A percentile compares a stretch with the other conserved stretches of the same genome.
Evolutionary conservation across 2,329 filamentous ascomycete species (phyloP).

Genomic region (Fusarium nematophilum): DNA sequence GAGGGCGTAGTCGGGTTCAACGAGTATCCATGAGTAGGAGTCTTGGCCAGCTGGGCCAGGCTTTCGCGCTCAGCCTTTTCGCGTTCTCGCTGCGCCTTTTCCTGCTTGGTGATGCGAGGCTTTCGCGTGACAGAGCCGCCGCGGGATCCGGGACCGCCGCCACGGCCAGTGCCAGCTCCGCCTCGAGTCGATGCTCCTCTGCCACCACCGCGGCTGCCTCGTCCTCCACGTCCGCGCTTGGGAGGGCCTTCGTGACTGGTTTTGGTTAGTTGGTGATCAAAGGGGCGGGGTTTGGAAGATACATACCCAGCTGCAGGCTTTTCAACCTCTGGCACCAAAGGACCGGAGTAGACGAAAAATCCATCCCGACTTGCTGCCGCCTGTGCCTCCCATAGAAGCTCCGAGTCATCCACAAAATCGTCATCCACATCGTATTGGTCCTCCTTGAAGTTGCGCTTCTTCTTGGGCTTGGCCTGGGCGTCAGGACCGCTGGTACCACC

Average conservation of each 20-base stretch:
- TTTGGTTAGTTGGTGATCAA: conserved; percentile 49
- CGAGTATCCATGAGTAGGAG: conserved; percentile 51
- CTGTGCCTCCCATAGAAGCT: conserved; percentile 94
- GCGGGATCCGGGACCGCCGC: conserved; percentile 74
- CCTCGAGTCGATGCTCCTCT: conserved; percentile 73
- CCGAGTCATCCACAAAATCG: conserved; percentile 91
- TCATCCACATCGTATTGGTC: conserved; percentile 88
- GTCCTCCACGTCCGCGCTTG: conserved; percentile 71
- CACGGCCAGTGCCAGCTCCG: conserved; percentile 57
- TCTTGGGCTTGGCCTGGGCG: conserved; percentile 73
- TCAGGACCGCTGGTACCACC: conserved; percentile 71
- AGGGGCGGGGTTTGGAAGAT: not conserved
- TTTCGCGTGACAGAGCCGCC: conserved; percentile 81
- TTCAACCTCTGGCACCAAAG: conserved; percentile 86
- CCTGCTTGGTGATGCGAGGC: conserved; percentile 86
- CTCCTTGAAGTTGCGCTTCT: conserved; percentile 83
- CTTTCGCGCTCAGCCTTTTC: conserved; percentile 82
- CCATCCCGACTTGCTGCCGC: conserved; percentile 94
- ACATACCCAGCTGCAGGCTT: conserved; percentile 71
- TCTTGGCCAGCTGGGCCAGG: conserved; percentile 54
- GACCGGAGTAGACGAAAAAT: conserved; percentile 97
- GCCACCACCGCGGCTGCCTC: conserved; percentile 63
- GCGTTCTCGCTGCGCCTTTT: conserved; percentile 82
- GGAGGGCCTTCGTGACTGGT: conserved; percentile 77
- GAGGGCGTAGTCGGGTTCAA: conserved; percentile 53